Conservation (phyloP, 2,329 filamentous ascomycete genomes). For the Ascochyta clinopodiicola region DNA sequence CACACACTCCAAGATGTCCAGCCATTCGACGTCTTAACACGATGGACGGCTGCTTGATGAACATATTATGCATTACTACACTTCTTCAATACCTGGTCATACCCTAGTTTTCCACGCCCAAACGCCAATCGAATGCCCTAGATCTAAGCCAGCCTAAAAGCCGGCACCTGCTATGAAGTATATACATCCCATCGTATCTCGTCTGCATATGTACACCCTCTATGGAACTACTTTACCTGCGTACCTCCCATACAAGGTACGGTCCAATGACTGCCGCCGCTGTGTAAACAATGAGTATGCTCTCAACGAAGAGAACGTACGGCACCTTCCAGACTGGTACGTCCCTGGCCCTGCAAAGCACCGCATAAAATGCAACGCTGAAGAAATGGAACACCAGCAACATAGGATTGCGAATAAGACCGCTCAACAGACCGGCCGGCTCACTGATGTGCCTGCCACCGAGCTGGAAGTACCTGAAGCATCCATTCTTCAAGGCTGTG, state of each 20-base stretch:
- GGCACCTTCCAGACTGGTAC: conserved; percentile 52
- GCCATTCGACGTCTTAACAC: not conserved
- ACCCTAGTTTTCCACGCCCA: not conserved
- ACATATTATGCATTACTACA: conserved; percentile 5
- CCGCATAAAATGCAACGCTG: conserved; percentile 84
- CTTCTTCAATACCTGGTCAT: not conserved
- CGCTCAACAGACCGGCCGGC: conserved; percentile 81
- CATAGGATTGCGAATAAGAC: conserved; percentile 77
- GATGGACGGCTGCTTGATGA: not conserved
- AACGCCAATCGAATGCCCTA: not conserved
- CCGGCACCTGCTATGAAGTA: not conserved
- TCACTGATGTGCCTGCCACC: conserved; percentile 76
- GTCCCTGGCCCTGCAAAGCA: conserved; percentile 70
- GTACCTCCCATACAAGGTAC: conserved; percentile 74
- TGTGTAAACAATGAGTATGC: conserved; percentile 76
- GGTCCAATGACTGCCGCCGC: conserved; percentile 84
- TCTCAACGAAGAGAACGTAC: conserved; percentile 66
- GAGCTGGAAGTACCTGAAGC: conserved; percentile 88
- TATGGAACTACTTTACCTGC: conserved; percentile 26
- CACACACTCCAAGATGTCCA: not conserved
- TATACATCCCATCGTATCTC: conserved; percentile 10
- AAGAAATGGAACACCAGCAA: conserved; percentile 94
- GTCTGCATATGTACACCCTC: not conserved
- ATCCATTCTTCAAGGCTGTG: conserved; percentile 82
- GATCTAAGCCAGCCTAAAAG: conserved; percentile 3